A percentile compares a stretch with the other conserved stretches of the same genome.
These are phyloP conservation scores for Cladorrhinum sp. DNA, from an alignment of 2,329 filamentous ascomycete genomes.

Conservation along the genomic window DNA sequence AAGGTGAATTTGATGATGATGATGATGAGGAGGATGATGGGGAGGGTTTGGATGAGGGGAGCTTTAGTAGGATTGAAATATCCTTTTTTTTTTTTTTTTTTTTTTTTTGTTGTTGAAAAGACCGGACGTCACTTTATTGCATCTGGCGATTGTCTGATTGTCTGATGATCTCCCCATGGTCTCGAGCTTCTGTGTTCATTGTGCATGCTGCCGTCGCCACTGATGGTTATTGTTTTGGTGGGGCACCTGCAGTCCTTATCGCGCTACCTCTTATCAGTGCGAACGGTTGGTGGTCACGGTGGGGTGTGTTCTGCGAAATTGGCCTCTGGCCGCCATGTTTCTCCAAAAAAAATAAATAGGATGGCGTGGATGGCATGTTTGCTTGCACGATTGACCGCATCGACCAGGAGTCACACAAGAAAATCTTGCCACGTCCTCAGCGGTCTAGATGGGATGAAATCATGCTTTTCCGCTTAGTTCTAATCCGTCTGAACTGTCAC, in stretches of 20 bases:
- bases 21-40: no score
- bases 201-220: not conserved
- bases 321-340: no score
- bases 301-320: not conserved
- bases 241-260: not conserved
- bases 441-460: not conserved
- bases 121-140: not conserved
- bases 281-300: no score
- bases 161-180: not conserved
- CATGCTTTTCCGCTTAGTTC: not conserved
- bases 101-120: no score
- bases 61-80: no score
- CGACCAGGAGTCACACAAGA: not conserved
- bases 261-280: not conserved
- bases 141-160: not conserved
- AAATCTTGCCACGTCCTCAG: not conserved
- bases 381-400: no score
- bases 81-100: no score
- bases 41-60: no score
- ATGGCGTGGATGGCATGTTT: no score
- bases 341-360: no score
- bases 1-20: no score
- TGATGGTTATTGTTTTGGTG: not conserved
- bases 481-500: not conserved
- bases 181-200: not conserved